Percentiles rank a stretch among this genome's conserved stretches.
Conservation (phyloP, 768 basidiomycete genomes). For the Lactifluus piperatus region DNA sequence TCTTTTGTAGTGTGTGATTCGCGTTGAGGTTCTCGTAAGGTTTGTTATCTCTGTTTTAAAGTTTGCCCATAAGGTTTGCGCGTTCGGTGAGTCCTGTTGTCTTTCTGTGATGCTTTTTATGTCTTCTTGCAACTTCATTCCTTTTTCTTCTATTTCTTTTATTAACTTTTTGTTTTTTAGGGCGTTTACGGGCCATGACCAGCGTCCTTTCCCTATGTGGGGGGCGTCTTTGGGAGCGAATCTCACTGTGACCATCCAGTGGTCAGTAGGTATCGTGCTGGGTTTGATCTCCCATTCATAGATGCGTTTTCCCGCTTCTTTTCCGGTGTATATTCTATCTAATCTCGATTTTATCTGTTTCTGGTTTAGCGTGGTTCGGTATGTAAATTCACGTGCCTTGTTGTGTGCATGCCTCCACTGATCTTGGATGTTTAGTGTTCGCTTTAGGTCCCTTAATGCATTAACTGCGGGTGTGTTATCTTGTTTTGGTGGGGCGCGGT, state of each 20-base stretch:
- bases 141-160: background rate
- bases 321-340: background rate
- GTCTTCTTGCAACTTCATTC: too few species aligned
- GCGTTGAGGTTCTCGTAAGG: too few species aligned
- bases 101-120: too few species aligned
- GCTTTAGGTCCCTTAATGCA: background rate
- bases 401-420: background rate
- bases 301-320: background rate
- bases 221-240: background rate
- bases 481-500: background rate
- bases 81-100: too few species aligned
- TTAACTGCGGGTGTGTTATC: background rate
- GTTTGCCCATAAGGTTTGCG: too few species aligned
- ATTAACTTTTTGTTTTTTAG: background rate
- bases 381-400: background rate
- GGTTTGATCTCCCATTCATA: background rate
- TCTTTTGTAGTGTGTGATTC: too few species aligned
- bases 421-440: fast-evolving
- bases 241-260: background rate
- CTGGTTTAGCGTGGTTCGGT: background rate
- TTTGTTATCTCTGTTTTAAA: too few species aligned
- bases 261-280: background rate
- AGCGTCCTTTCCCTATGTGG: background rate
- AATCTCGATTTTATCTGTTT: background rate
- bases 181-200: background rate